Evolutionary conservation across 768 basidiomycete species (phyloP).

Genomic region (Suillus spraguei): DNA sequence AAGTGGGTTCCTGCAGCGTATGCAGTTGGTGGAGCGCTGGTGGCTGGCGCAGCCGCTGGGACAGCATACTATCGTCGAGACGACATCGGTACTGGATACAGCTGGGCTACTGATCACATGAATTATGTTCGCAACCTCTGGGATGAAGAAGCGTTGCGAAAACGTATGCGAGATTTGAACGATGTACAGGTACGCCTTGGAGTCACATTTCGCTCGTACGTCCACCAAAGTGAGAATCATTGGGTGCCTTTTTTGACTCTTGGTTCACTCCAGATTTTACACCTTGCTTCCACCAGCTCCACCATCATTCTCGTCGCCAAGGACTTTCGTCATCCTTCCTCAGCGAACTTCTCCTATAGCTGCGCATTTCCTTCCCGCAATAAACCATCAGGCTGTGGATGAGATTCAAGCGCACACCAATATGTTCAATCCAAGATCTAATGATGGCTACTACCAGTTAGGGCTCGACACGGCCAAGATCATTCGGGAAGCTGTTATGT

Average conservation of each 20-base stretch:
- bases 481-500: conserved; percentile 58
- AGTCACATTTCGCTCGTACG: conserved; percentile 75
- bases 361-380: conserved; percentile 60
- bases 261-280: conserved; percentile 63
- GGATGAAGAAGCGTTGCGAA: conserved; percentile 67
- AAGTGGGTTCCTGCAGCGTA: conserved; percentile 73
- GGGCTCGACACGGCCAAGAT: conserved; percentile 67
- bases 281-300: conserved; percentile 71
- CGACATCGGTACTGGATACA: conserved; percentile 68
- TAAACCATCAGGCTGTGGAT: conserved; percentile 68
- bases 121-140: conserved; percentile 86
- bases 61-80: conserved; percentile 83
- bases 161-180: conserved; percentile 63
- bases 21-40: conserved; percentile 69
- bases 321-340: conserved; percentile 84
- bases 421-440: conserved; percentile 81
- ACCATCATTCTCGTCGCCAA: conserved; percentile 51
- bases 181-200: conserved; percentile 61
- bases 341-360: conserved; percentile 45
- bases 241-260: conserved; percentile 8
- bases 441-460: conserved; percentile 90
- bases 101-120: conserved; percentile 86
- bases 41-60: conserved; percentile 84
- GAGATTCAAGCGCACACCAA: conserved; percentile 86
- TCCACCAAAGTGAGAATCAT: conserved; percentile 14